Base-by-base conservation (phyloP, 106 monocot genomes). In the Phalaenopsis aphrodite region DNA sequence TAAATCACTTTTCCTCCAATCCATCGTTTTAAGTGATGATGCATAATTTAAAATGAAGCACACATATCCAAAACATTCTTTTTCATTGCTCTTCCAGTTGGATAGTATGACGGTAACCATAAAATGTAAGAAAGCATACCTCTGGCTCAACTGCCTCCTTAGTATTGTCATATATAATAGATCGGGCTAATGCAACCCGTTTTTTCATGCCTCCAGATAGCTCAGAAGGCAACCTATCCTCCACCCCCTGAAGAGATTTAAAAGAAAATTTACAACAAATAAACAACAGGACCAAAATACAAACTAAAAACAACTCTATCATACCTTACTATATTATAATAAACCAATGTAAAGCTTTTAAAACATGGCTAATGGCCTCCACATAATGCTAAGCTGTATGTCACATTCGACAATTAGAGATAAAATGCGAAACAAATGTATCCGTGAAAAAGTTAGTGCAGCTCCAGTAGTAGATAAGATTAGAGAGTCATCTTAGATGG, bases 201-300 rank as follows among this genome's bases (percentile, higher is more conserved):
- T 99, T 99, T 72, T 99, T 95, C 99, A 99, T 99, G 77, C 99
- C 99, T 64, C 99, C 99, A 82, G 99, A 99, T 72, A 99, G 77
- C 81, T 99, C 99, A 43, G 99, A 95, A 61, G 99, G 99, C 78
- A 93, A 76, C 57, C 77, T 89, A 14, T 95, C 91, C 77, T 95
- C 99, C 39, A 99, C 93, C 73, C 87, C 95, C 99, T 99, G 84
- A 64, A 91, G 47, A 41, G 5, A 77, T 5, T 18, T 42, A 77
- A 77, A 5, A 74, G 74, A 43, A 45, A 74, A 42, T 45, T 74
- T 74, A 42, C 42, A 2, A 17, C 41, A 41, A 73, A 42, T 41
- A 8, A 73, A 69, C 3, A 1, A 11, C 48, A 61, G 21, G n/a
- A 61, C 30, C 61, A 61, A 68, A 14, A 69, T 69, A 69, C 8